These are phyloP conservation scores for Rhizopogon vesiculosus DNA, from an alignment of 768 basidiomycete species.

Conservation along the genomic window DNA sequence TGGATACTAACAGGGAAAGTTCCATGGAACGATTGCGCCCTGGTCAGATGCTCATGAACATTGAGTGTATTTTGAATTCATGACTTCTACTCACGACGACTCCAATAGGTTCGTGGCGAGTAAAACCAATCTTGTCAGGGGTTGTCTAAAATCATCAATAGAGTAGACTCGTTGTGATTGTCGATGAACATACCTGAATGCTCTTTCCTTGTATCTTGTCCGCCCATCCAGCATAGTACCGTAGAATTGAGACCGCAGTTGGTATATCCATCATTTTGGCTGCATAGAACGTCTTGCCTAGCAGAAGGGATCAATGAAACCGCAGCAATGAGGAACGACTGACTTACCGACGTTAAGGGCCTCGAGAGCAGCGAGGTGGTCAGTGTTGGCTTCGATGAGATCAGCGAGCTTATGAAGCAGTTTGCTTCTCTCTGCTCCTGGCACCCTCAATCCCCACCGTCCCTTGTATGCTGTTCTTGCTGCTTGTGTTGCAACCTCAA, in stretches of 20 bases:
- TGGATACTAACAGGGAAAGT: conserved; percentile 39
- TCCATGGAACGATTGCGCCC: conserved; percentile 65
- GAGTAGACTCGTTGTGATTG: neutral
- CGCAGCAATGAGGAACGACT: neutral
- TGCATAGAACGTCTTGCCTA: conserved; percentile 51
- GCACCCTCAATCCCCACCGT: conserved; percentile 60
- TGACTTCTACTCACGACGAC: conserved; percentile 45
- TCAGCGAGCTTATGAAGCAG: conserved; percentile 62
- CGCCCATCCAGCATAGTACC: conserved; percentile 88
- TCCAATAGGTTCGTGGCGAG: conserved; percentile 57
- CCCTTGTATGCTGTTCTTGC: conserved; percentile 59
- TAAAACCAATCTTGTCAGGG: conserved; percentile 40
- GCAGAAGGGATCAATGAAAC: neutral
- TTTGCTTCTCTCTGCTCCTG: conserved; percentile 47
- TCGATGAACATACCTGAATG: conserved; percentile 41
- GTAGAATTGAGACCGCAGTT: conserved; percentile 43
- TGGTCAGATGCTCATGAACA: conserved; percentile 4
- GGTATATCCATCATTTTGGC: conserved; percentile 47
- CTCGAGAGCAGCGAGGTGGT: conserved; percentile 71
- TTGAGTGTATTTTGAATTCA: conserved; percentile 54
- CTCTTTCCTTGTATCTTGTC: conserved; percentile 80
- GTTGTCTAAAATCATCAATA: conserved; percentile 18
- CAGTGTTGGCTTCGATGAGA: conserved; percentile 55
- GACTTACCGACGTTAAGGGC: conserved; percentile 61
- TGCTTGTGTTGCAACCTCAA: conserved; percentile 69